Evolutionary conservation across 1,284 basidiomycete genomes (phyloP).

Genomic region (Heterobasidion parviporum): DNA sequence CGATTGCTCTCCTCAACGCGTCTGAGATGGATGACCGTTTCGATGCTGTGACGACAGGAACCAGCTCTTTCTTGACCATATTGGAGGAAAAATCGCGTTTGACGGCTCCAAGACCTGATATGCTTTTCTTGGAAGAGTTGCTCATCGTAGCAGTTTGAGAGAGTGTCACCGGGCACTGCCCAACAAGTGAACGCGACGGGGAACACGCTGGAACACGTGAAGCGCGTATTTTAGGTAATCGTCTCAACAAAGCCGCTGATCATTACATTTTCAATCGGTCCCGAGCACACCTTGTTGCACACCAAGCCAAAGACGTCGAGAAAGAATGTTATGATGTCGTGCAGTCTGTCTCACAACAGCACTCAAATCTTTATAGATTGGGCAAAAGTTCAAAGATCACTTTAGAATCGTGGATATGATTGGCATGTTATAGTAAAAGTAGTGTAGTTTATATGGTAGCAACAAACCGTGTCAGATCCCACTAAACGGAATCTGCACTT

Average conservation of each 20-base stretch:
- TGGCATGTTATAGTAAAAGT: no score
- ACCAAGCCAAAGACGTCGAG: no score
- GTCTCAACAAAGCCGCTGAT: no score
- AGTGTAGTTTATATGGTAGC: conserved; percentile 21
- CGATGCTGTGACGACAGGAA: background rate
- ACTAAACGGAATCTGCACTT: conserved; percentile 24
- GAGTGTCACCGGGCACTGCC: no score
- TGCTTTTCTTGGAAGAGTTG: conserved; percentile 6
- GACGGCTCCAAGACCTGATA: conserved; percentile 10
- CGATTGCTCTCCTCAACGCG: conserved; percentile 9
- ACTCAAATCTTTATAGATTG: no score
- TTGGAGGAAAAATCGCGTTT: conserved; percentile 13
- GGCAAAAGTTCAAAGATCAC: no score
- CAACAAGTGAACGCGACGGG: background rate
- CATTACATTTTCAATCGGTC: no score
- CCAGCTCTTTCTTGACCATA: background rate
- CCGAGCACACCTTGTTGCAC: no score
- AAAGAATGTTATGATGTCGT: no score
- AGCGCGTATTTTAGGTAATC: background rate
- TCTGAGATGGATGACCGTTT: conserved; percentile 9
- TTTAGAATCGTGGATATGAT: no score
- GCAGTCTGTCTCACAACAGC: no score
- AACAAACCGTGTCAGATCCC: conserved; percentile 23
- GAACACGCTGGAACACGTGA: background rate
- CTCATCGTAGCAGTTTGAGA: background rate